phyloP scores from a whole-genome alignment of 345 rosid species.

The Eutrema japonicum region DNA sequence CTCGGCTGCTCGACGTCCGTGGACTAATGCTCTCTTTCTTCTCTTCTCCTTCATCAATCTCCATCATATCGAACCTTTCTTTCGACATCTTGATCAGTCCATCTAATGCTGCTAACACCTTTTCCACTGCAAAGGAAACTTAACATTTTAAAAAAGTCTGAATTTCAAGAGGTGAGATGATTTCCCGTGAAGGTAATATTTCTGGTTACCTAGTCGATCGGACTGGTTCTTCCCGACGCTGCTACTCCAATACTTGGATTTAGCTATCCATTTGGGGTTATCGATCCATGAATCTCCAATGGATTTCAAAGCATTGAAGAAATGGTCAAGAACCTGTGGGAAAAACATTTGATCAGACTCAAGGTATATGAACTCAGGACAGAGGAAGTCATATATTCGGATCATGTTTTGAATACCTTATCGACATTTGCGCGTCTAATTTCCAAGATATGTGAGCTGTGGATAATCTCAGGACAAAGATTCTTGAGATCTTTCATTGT shows the following conservation, averaged over 20 bases:
- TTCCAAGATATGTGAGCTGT: constrained; percentile 49
- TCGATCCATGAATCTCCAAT: constrained; percentile 73
- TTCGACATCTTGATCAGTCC: constrained; percentile 57
- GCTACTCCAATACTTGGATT: constrained; percentile 45
- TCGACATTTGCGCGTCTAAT: constrained; percentile 53
- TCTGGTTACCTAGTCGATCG: constrained; percentile 54
- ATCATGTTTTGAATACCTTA: constrained; percentile 50
- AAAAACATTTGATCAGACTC: constrained; percentile 14
- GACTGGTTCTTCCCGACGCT: constrained; percentile 48
- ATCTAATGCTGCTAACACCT: constrained; percentile 59
- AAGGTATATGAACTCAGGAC: constrained; percentile 7
- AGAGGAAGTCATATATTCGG: not conserved
- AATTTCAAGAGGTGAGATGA: constrained; percentile 4
- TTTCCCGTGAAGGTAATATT: not conserved
- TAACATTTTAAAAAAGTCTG: not conserved
- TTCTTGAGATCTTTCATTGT: constrained; percentile 75
- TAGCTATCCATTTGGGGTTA: constrained; percentile 57
- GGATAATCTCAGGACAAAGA: constrained; percentile 62
- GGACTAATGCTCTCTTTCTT: constrained; percentile 38
- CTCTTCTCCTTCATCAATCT: constrained; percentile 55
- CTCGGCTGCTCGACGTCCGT: constrained; percentile 36
- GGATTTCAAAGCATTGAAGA: constrained; percentile 56
- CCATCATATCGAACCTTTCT: constrained; percentile 66
- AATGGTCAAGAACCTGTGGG: constrained; percentile 57
- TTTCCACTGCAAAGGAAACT: constrained; percentile 51